Evolutionary conservation across 176 grass and related monocot genomes (phyloP).

Genomic region (Carex kokanica): DNA sequence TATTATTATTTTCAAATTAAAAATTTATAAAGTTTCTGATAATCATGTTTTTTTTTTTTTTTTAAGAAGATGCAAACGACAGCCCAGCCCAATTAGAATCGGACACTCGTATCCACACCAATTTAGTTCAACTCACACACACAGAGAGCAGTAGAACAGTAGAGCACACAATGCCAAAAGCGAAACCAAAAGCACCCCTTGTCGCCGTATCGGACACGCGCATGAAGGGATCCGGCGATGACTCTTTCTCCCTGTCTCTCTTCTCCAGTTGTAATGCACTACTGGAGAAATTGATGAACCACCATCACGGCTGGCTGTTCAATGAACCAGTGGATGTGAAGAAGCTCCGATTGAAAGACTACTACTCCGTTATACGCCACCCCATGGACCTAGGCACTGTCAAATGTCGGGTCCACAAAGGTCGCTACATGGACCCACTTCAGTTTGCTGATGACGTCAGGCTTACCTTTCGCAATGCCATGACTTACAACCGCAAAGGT

Average conservation of each 20-base stretch:
- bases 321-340: constrained; percentile 62
- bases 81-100: too few species aligned
- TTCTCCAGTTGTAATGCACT: constrained; percentile 58
- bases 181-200: neutral
- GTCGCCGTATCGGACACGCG: neutral
- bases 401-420: constrained; percentile 42
- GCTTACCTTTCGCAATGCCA: constrained; percentile 66
- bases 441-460: constrained; percentile 59
- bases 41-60: too few species aligned
- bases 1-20: too few species aligned
- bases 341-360: constrained; percentile 60
- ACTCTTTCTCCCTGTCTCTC: constrained; percentile 14
- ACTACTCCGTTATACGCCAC: constrained; percentile 44
- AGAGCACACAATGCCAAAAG: neutral
- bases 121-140: too few species aligned
- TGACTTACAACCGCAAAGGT: constrained; percentile 48
- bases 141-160: neutral
- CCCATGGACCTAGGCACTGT: constrained; percentile 83
- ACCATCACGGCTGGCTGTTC: constrained; percentile 64
- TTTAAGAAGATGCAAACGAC: too few species aligned
- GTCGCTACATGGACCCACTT: constrained; percentile 37
- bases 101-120: too few species aligned
- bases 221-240: neutral
- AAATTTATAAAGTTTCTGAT: too few species aligned
- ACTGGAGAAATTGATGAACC: constrained; percentile 51